A percentile compares a stretch with the other conserved stretches of the same genome.
phyloP scores from a whole-genome alignment of 345 rosid genomes.

The Populus pruinosa region DNA sequence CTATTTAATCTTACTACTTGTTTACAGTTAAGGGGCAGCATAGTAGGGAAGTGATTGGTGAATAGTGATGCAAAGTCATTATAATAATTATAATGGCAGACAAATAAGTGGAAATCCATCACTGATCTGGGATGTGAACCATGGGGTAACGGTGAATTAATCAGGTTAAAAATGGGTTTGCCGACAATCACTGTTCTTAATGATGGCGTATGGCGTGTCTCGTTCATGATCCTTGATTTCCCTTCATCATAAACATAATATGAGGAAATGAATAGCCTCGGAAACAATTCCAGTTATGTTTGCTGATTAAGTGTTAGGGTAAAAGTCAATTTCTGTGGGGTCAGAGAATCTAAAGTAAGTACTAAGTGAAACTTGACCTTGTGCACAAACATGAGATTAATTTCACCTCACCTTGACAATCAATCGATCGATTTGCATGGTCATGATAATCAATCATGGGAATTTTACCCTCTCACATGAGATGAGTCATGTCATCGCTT shows the following conservation, averaged over 20 bases:
- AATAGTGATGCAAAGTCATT: neutral
- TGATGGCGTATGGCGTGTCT: constrained; percentile 17
- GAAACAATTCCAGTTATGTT: constrained; percentile 6
- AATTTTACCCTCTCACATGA: neutral
- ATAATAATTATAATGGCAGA: constrained; percentile 29
- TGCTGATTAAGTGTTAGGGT: neutral
- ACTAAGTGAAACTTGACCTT: neutral
- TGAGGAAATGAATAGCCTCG: neutral
- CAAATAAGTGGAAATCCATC: constrained; percentile 22
- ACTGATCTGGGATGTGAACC: neutral
- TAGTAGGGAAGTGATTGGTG: neutral
- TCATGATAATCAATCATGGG: constrained; percentile 28
- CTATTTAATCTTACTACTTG: neutral
- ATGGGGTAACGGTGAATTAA: neutral
- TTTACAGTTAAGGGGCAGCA: constrained; percentile 16
- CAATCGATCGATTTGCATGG: constrained; percentile 23
- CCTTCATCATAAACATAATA: constrained; percentile 13
- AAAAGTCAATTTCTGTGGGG: constrained; percentile 2
- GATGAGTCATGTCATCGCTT: constrained; percentile 18
- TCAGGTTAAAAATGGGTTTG: constrained; percentile 35
- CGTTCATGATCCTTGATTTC: neutral
- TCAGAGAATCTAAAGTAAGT: neutral
- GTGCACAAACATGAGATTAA: neutral
- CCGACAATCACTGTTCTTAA: constrained; percentile 52
- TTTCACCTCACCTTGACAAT: neutral